Evolutionary conservation across 78 protist species (phyloP).

Genomic region (Planoprotostelium fungivorum): DNA sequence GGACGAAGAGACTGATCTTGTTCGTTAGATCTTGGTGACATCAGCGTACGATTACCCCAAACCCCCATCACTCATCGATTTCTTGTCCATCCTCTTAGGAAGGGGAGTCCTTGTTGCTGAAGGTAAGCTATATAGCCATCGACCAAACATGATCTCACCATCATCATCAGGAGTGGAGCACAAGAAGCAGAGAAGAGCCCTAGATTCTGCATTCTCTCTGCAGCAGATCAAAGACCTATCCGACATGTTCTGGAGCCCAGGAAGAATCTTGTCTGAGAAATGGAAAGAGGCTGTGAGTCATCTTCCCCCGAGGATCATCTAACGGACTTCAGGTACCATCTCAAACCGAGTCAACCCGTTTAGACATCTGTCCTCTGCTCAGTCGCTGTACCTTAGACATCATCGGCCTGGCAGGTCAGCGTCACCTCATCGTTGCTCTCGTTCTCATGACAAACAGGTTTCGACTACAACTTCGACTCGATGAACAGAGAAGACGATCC

Average conservation of each 20-base stretch:
- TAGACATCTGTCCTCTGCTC: not conserved
- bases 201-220: not conserved
- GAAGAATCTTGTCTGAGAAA: not conserved
- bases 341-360: not conserved
- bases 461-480: not conserved
- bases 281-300: not conserved
- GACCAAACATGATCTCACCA: not conserved
- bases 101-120: not conserved
- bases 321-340: not conserved
- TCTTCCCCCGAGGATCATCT: not conserved
- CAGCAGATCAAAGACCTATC: not conserved
- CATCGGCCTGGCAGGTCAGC: not conserved
- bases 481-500: not conserved
- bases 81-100: not conserved
- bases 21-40: not conserved
- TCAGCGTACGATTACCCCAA: not conserved
- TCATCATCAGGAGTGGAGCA: not conserved
- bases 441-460: not conserved
- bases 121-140: not conserved
- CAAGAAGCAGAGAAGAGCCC: not conserved
- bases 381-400: not conserved
- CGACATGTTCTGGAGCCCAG: not conserved
- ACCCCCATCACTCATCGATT: not conserved
- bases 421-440: not conserved
- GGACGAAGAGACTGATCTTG: no score